phyloP scores from a whole-genome alignment of 192 early-diverging fungal genomes.

The Coemansia sp. region DNA sequence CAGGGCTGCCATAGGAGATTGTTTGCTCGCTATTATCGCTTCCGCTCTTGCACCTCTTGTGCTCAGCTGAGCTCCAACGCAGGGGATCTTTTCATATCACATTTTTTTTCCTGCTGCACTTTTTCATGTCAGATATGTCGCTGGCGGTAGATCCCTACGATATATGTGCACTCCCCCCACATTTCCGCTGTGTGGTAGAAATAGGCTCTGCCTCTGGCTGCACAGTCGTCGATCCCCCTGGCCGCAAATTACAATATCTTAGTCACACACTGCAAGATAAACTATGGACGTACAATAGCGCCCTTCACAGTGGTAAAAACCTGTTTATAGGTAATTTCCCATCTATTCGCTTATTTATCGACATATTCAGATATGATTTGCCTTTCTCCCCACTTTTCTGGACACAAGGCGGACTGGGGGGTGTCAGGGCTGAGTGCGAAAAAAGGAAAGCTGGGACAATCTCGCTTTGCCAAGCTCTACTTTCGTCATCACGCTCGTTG shows the following conservation, averaged over 20 bases:
- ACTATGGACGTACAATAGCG: neutral
- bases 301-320: conserved; percentile 6
- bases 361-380: neutral
- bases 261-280: conserved; percentile 4
- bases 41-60: neutral
- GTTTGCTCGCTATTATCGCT: conserved; percentile 3
- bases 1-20: neutral
- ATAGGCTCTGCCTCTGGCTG: neutral
- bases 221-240: neutral
- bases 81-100: neutral
- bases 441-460: neutral
- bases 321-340: conserved; percentile 8
- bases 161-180: neutral
- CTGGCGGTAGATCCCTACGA: neutral
- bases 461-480: neutral
- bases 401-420: neutral
- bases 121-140: neutral
- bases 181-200: neutral
- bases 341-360: neutral
- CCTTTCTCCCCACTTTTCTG: neutral
- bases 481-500: conserved; percentile 1
- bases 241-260: neutral
- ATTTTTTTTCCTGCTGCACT: neutral
- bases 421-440: neutral
- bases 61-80: conserved; percentile 5